A percentile compares a stretch with the other conserved stretches of the same genome.
These are phyloP conservation scores for Spathaspora arborariae DNA, from an alignment of 805 yeast genomes.

Conservation along the genomic window DNA sequence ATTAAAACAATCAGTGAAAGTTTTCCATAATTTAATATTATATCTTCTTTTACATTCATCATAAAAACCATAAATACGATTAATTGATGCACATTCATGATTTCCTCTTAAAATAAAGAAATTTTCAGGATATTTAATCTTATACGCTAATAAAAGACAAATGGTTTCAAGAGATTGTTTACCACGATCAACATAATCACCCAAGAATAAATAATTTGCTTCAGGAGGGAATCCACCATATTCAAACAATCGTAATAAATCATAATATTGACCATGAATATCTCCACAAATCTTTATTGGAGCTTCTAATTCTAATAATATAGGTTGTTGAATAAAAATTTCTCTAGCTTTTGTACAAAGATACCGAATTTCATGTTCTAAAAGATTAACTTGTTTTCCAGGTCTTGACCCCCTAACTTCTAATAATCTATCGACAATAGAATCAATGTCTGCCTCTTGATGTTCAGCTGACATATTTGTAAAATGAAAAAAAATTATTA, in stretches of 20 bases:
- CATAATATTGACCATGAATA: conserved; percentile 98
- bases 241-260: conserved; percentile 89
- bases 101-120: conserved; percentile 95
- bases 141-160: conserved; percentile 89
- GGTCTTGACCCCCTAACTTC: conserved; percentile 99
- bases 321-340: conserved; percentile 96
- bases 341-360: conserved; percentile 98
- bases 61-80: conserved; percentile 96
- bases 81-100: conserved; percentile 97
- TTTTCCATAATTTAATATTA: conserved; percentile 97
- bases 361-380: conserved; percentile 91
- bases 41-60: conserved; percentile 98
- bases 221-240: conserved; percentile 99
- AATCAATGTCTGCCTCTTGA: conserved; percentile 89
- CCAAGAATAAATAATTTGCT: conserved; percentile 90
- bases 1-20: conserved; percentile 97
- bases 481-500: too few species aligned
- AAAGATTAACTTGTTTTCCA: conserved; percentile 91
- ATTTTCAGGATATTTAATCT: conserved; percentile 97
- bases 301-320: conserved; percentile 90
- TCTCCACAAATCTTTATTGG: conserved; percentile 98
- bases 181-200: conserved; percentile 98
- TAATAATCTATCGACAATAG: conserved; percentile 91
- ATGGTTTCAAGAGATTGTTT: conserved; percentile 96
- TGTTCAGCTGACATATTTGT: conserved; percentile 24